Base-by-base conservation (phyloP, 805 yeast species). In the Kregervanrija pseudodelftensis region DNA sequence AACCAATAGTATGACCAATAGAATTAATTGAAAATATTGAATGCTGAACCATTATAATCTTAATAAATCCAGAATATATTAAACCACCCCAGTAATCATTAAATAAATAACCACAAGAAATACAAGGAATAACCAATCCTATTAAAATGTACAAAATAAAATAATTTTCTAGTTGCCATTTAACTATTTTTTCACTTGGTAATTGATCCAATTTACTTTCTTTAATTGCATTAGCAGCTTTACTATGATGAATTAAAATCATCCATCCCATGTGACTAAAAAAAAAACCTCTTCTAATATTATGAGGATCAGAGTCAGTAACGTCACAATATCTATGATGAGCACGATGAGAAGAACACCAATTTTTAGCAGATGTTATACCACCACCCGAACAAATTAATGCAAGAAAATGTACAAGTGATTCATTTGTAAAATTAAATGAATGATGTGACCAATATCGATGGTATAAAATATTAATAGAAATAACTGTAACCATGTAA, bases 191-290 rank as follows among this genome's bases (percentile, higher is more conserved):
- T 58, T 72, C 80, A 47, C 70, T 65, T 43, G 83, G 76, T 57
- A 87, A 70, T 58, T 87, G 86, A 67, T 73, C 85, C 67, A 67
- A 76, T 65, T 68, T 64, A 44, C 67, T 60, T 39, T 65, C 67
- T 28, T 60, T 53, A 5, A 69, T 67, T 10, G 73, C 71, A 37
- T 59, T 63, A 28, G 61, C 54, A 8, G 70, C 73, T 41, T 76
- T 76, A 14, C 80, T 74, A 62, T 78, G 79, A 51, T 86, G 89
- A 52, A 73, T 74, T 47, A 82, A 69, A 32, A 88, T 59, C 67
- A 85, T 74, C 95, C 96, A 90, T 3, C 96, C 97, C 66, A 88
- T 70, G 65, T 89, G 96, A 32, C 91, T 79, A 76, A 79, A 89
- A 56, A 76, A 65, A 54, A 88, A 73, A 0, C 97, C 96, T 47